phyloP scores from a whole-genome alignment of 495 filamentous ascomycete genomes.

The Trichodelitschia bisporula region DNA sequence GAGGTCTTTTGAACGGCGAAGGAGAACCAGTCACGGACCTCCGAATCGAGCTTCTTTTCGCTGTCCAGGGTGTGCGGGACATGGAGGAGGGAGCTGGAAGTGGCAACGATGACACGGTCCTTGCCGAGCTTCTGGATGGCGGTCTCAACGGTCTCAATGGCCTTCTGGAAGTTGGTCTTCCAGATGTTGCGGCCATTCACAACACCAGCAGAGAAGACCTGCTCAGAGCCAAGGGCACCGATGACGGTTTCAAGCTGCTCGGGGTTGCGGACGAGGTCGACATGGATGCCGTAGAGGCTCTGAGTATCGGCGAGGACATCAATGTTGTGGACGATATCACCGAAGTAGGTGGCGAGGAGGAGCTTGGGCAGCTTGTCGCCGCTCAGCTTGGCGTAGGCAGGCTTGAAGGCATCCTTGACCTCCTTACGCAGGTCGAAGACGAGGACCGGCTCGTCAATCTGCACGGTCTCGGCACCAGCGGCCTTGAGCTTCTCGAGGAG shows the following conservation, averaged over 20 bases:
- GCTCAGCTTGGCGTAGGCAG: constrained; percentile 72
- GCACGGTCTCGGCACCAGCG: constrained; percentile 80
- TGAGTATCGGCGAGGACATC: constrained; percentile 49
- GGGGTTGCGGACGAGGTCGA: constrained; percentile 91
- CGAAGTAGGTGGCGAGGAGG: constrained; percentile 87
- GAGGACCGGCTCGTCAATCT: constrained; percentile 93
- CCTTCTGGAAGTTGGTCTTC: constrained; percentile 93
- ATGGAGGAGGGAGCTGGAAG: constrained; percentile 91
- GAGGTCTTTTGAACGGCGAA: constrained; percentile 86
- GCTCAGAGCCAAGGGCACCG: constrained; percentile 52
- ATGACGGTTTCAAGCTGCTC: constrained; percentile 77
- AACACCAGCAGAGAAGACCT: constrained; percentile 77
- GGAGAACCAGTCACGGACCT: constrained; percentile 94
- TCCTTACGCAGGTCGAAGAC: constrained; percentile 74
- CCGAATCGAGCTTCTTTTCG: constrained; percentile 86
- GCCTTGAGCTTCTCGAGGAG: constrained; percentile 77
- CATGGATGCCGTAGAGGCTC: constrained; percentile 57
- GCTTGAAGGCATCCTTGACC: constrained; percentile 93
- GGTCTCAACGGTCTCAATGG: constrained; percentile 67
- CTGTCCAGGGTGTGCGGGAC: constrained; percentile 88
- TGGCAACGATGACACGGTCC: constrained; percentile 87
- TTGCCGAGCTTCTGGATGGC: constrained; percentile 84
- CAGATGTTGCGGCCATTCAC: constrained; percentile 99
- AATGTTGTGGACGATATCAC: constrained; percentile 97
- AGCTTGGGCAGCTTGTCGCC: constrained; percentile 62